A percentile compares a stretch with the other conserved stretches of the same genome.
These are phyloP conservation scores for Xylaria multiplex DNA, from an alignment of 2,329 filamentous ascomycete species.

Conservation along the genomic window DNA sequence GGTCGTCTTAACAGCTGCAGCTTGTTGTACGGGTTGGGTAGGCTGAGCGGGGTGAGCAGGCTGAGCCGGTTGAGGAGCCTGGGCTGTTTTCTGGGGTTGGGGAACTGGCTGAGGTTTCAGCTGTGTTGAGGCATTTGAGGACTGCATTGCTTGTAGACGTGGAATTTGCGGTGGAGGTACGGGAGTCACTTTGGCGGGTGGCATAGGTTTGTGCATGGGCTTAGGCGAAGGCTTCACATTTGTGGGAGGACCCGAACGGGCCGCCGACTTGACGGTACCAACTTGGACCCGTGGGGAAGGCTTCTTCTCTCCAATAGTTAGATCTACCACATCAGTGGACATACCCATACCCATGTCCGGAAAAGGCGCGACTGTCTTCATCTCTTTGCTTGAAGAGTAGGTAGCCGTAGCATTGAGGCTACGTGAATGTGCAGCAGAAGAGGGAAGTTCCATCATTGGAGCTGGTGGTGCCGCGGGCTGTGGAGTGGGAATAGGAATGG, in stretches of 20 bases:
- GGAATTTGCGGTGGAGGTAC: slow-evolving; percentile 46
- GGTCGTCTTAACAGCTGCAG: slow-evolving; percentile 37
- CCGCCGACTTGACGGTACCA: slow-evolving; percentile 37
- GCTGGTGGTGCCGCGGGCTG: slow-evolving; percentile 42
- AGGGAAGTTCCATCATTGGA: slow-evolving; percentile 51
- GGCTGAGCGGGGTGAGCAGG: slow-evolving; percentile 29
- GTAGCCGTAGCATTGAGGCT: slow-evolving; percentile 41
- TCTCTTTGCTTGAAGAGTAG: slow-evolving; percentile 51
- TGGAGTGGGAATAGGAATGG: slow-evolving; percentile 37
- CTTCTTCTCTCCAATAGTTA: slow-evolving; percentile 43
- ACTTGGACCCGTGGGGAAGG: slow-evolving; percentile 44
- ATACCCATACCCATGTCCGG: slow-evolving; percentile 66
- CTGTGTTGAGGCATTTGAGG: slow-evolving; percentile 40
- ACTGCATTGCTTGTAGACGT: slow-evolving; percentile 38
- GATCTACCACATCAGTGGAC: slow-evolving; percentile 47
- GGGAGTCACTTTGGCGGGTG: slow-evolving; percentile 43
- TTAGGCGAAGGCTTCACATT: slow-evolving; percentile 48
- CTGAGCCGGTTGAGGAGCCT: slow-evolving; percentile 32
- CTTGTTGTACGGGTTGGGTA: slow-evolving; percentile 32
- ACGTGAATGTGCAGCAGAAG: slow-evolving; percentile 50
- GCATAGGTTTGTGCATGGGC: slow-evolving; percentile 38
- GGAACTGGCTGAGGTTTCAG: slow-evolving; percentile 34
- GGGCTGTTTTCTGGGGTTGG: slow-evolving; percentile 24
- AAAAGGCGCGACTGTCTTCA: slow-evolving; percentile 62
- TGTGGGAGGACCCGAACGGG: slow-evolving; percentile 38